Conservation (phyloP, 768 basidiomycete species). For the Kwoniella dejecticola region DNA sequence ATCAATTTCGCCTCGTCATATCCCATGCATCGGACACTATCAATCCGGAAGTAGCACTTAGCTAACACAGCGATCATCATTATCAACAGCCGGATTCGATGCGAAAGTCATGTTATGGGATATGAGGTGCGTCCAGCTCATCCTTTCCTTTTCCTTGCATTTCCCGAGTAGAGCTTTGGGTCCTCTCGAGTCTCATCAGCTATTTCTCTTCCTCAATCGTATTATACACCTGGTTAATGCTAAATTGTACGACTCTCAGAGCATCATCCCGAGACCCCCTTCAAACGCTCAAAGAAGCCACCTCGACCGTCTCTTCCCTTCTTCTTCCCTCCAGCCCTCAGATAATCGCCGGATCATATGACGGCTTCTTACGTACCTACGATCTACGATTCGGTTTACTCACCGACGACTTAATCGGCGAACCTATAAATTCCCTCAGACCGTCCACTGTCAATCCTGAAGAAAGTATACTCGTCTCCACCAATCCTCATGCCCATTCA, state of each 20-base stretch:
- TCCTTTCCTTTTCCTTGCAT: neutral
- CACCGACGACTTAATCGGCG: constrained; percentile 83
- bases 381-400: constrained; percentile 92
- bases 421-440: constrained; percentile 80
- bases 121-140: constrained; percentile 63
- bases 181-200: too few species aligned
- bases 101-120: constrained; percentile 91
- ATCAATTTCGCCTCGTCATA: neutral
- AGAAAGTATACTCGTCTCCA: constrained; percentile 75
- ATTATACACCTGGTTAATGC: too few species aligned
- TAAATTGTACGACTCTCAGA: constrained; percentile 55
- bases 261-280: constrained; percentile 79
- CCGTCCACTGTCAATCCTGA: constrained; percentile 63
- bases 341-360: constrained; percentile 81
- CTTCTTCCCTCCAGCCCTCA: constrained; percentile 59
- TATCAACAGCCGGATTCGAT: constrained; percentile 77
- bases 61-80: neutral
- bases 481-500: too few species aligned
- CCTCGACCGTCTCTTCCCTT: constrained; percentile 45
- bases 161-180: neutral
- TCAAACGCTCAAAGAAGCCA: constrained; percentile 62
- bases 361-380: constrained; percentile 89
- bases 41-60: too few species aligned
- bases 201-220: too few species aligned
- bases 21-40: too few species aligned